Evolutionary conservation across 2,329 filamentous ascomycete genomes (phyloP).

Genomic region (Cadophora luteo-olivacea): DNA sequence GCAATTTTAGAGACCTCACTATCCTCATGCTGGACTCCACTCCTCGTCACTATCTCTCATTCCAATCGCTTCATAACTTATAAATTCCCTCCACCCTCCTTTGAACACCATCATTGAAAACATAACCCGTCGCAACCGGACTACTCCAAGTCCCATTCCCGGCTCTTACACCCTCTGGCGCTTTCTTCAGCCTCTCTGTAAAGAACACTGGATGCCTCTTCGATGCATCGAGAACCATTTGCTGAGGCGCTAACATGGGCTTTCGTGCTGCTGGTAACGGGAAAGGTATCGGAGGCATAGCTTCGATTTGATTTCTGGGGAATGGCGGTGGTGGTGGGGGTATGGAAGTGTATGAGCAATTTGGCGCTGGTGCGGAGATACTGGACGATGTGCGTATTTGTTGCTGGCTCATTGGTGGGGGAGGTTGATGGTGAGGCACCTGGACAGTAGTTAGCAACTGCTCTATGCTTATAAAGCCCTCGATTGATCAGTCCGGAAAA

Average conservation of each 20-base stretch:
- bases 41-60: not conserved
- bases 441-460: constrained; percentile 12
- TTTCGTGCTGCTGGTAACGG: constrained; percentile 35
- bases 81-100: constrained; percentile 36
- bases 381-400: constrained; percentile 23
- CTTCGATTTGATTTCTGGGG: constrained; percentile 54
- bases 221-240: constrained; percentile 54
- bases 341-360: not conserved
- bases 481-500: no score
- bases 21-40: not conserved
- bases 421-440: constrained; percentile 17
- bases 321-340: constrained; percentile 36
- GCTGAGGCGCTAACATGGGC: not conserved
- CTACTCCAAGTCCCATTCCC: constrained; percentile 44
- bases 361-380: constrained; percentile 1
- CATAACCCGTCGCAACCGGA: constrained; percentile 66
- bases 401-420: constrained; percentile 32
- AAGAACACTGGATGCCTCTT: constrained; percentile 79
- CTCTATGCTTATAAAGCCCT: not conserved
- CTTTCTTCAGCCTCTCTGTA: constrained; percentile 65
- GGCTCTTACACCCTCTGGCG: constrained; percentile 50
- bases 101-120: constrained; percentile 56
- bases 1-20: not conserved
- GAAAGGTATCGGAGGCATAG: constrained; percentile 49
- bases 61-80: constrained; percentile 39